These are phyloP conservation scores for Antitrichia curtipendula DNA, from an alignment of 225 moss, liverwort and hornwort genomes.

Conservation along the genomic window DNA sequence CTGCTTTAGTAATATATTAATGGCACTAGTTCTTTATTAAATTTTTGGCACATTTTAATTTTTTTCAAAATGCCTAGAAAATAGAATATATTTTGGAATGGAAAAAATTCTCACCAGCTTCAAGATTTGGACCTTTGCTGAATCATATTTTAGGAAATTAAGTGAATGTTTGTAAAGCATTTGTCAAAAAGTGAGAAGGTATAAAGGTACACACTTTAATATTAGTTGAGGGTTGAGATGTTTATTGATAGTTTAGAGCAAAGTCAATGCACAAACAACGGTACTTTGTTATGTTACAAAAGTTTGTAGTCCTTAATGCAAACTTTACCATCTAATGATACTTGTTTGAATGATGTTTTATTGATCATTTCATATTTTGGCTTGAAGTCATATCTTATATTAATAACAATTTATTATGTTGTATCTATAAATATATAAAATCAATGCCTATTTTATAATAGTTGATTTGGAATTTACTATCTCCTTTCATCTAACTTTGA, in stretches of 20 bases:
- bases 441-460: too few relatives aligned
- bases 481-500: too few relatives aligned
- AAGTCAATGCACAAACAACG: background rate
- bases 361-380: background rate
- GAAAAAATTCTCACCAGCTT: too few relatives aligned
- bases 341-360: background rate
- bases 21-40: background rate
- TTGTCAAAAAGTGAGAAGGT: background rate
- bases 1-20: too few relatives aligned
- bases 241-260: background rate
- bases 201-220: too few relatives aligned
- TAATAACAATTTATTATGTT: background rate
- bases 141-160: background rate
- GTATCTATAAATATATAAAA: background rate
- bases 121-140: too few relatives aligned
- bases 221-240: background rate
- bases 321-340: background rate
- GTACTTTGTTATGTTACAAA: accelerated
- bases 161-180: too few relatives aligned
- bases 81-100: too few relatives aligned
- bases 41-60: background rate
- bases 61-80: background rate
- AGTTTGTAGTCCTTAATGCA: background rate
- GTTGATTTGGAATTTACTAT: too few relatives aligned
- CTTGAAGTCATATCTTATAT: background rate